These are phyloP conservation scores for Cadophora malorum DNA, from an alignment of 2,329 filamentous ascomycete genomes.

Conservation along the genomic window DNA sequence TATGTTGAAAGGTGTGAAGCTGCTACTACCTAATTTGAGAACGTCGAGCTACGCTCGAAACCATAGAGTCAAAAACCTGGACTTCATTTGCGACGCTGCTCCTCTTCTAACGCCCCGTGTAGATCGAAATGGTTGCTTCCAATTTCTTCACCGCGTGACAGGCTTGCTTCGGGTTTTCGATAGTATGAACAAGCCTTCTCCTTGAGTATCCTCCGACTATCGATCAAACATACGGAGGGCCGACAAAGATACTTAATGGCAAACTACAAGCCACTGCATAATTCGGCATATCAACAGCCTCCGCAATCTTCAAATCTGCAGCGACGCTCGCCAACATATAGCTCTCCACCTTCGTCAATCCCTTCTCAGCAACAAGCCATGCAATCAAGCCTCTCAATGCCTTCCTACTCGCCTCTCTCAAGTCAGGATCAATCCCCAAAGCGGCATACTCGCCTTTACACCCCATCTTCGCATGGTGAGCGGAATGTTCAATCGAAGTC, in stretches of 20 bases:
- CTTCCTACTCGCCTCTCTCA: slow-evolving; percentile 56
- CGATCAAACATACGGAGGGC: slow-evolving; percentile 30
- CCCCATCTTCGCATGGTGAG: slow-evolving; percentile 38
- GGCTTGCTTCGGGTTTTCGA: background rate
- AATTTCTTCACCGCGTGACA: too few relatives aligned
- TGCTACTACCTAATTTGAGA: too few relatives aligned
- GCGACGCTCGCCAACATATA: slow-evolving; percentile 60
- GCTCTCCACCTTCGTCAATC: slow-evolving; percentile 53
- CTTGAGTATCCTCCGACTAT: background rate
- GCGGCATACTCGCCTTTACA: slow-evolving; percentile 53
- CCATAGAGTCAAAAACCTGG: too few relatives aligned
- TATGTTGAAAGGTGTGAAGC: too few relatives aligned
- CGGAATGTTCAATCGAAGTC: slow-evolving; percentile 39
- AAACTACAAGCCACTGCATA: slow-evolving; percentile 57
- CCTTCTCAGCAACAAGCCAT: slow-evolving; percentile 56
- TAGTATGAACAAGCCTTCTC: background rate
- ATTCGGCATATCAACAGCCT: slow-evolving; percentile 61
- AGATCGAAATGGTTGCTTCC: too few relatives aligned
- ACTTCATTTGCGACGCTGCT: too few relatives aligned
- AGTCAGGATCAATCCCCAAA: slow-evolving; percentile 54
- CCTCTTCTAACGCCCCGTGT: too few relatives aligned
- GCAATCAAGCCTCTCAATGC: slow-evolving; percentile 55
- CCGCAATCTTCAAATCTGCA: slow-evolving; percentile 56
- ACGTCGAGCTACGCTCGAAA: background rate
- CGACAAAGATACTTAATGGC: slow-evolving; percentile 55